Base-by-base conservation (phyloP, 73 alveolate species). In the Tetrahymena borealis region DNA sequence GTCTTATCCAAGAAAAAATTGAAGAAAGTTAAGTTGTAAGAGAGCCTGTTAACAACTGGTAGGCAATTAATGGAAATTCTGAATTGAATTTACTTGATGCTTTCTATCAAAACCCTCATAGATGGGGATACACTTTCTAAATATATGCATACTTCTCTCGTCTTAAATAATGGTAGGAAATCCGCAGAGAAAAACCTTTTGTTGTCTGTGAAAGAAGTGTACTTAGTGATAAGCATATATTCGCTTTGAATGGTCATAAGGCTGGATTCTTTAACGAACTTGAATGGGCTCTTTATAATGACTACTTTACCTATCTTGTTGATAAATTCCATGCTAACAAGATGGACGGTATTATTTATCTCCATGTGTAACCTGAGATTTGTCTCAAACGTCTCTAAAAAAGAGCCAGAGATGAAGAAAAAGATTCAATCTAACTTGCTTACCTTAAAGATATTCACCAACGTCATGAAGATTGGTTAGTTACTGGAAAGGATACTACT, bases 361-460 rank as follows among this genome's bases (percentile, higher is more conserved):
- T 92, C 18, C 90, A 92, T 38, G 95, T 92, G 11, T 78, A 92
- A 32, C 95, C 95, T 35, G 95, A 92, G 20, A 79, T 92, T 10
- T 92, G 95, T 12, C 39, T 36, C 77, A 33, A 36, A 39, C 91
- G 95, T 20, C 90, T 92, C 85, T 39, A 92, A 78, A 78, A 92
- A 24, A 92, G 95, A 78, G 95, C 95, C 20, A 92, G 95, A 92
- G 95, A 92, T 78, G 95, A 92, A 92, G 95, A 92, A 78, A 92
- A 92, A 40, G 95, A 92, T 92, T 28, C 92, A 16, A 92, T 92
- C 78, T 78, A 79, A 13, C 43, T 40, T 12, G 95, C 60, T 37
- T 92, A 92, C 38, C 39, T 92, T 31, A 78, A 78, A n/a, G 43
- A 92, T 32, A 92, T 92, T 12, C 95, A 92, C 38, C n/a, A 92